Evolutionary conservation across 208 protist genomes (phyloP), one percentile per base, ranked within the genome.

Genomic region (Porcisia deanei): DNA sequence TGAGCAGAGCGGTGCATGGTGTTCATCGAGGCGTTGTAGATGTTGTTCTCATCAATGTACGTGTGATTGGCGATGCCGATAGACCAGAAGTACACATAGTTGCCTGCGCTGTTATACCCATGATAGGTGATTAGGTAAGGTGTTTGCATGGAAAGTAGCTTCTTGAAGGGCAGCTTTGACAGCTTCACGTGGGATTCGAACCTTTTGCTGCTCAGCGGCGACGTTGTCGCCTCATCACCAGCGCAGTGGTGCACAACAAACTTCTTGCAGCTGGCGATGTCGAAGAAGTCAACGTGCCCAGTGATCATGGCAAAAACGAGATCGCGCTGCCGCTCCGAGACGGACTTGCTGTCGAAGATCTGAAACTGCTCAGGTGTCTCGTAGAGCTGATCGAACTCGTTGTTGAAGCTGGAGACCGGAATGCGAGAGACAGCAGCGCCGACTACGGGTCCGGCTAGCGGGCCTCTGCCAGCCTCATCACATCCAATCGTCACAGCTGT

Each of bases 71-170:
- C 93, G 63, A 96, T 94, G 41, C 88, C 91, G 70, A 96, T 89
- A 47, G 88, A 88, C 93, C 93, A 97, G 57, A 96, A 82, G 82
- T 97, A 97, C 1, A 95, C 79, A 75, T 97, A 95, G 75, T 96
- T 94, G 57, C 90, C 90, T 14, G 84, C 87, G 57, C 86, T 79
- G 80, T 97, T 89, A 71, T 75, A 73, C 54, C 93, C 93, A 76
- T 94, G 89, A 80, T 93, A 96, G 52, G 90, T 91, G 80, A 97
- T 77, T 14, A 97, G 81, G 79, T 91, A 92, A 18, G 93, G 91
- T 16, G 88, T 94, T 77, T 95, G 93, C 89, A 93, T 95, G 30
- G 91, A 95, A 16, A 94, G 81, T 43, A 95, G 76, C 65, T 95
- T 94, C 76, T 90, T 94, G 65, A 97, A 95, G n/a, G 93, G 80